Base-by-base conservation (phyloP, 768 basidiomycete species). In the Inosperma sp. region DNA sequence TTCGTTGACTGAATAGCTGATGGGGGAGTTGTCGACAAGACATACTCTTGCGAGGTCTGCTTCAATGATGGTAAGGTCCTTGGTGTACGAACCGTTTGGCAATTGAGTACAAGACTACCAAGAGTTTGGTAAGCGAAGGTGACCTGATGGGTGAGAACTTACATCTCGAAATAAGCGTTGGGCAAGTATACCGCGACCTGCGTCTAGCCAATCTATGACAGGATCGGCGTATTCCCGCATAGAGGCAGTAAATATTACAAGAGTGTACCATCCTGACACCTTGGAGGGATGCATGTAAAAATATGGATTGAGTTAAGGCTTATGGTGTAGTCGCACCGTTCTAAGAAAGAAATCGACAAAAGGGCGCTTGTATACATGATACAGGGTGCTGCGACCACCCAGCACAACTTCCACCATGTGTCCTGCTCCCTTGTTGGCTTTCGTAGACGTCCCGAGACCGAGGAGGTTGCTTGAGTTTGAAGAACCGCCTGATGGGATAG, bases 171-270 rank as follows among this genome's bases (percentile, higher is more conserved):
- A 99, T 56, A 96, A 75, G 29, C 93, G 83, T 55, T 88, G 86
- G 2, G 77, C 81, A 29, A 99, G 80, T 51, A 98, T 89, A 14
- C 93, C 94, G 37, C 92, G 81, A 3, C 93, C 92, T 48, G 86
- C 92, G 64, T 99, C 96, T 48, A 99, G 73, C 96, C 96, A 99
- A 70, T 99, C 96, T 58, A 99, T 99, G 23, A 99, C 94, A 0
- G 96, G 96, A 73, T 99, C 96, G 54, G 96, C 96, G 66, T 99
- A 99, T 69, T 99, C 96, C 63, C 93, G 88, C 90, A 99, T 92
- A 7, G 95, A 97, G 6, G 96, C 96, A 26, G 96, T 99, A 70
- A 95, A 99, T 56, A 99, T 93, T 47, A 99, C 93, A 53, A 99
- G 80, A 1, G 94, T 98, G 70, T 99, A 99, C 96, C 96, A 99